phyloP scores from a whole-genome alignment of 768 basidiomycete genomes.

The Chalciporus chontae region DNA sequence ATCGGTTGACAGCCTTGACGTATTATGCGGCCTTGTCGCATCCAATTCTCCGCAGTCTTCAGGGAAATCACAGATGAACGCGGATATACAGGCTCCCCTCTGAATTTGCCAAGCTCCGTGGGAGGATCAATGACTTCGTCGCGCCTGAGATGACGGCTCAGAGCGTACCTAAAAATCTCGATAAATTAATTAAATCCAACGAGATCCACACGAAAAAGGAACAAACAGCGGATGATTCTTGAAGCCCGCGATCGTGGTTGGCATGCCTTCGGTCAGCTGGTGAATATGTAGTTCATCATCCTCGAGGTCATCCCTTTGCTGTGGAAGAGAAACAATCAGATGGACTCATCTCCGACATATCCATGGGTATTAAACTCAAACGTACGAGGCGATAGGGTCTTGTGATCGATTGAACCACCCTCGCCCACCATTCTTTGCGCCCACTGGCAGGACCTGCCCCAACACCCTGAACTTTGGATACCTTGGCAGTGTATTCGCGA shows the following conservation, averaged over 20 bases:
- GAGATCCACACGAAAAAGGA: constrained; percentile 2
- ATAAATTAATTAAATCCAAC: constrained; percentile 1
- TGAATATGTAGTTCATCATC: constrained; percentile 80
- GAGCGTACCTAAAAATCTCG: constrained; percentile 59
- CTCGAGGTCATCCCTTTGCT: constrained; percentile 93
- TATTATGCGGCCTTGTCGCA: constrained; percentile 78
- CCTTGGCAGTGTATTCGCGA: constrained; percentile 72
- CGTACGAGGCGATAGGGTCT: constrained; percentile 82
- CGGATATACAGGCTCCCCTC: constrained; percentile 89
- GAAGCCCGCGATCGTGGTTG: constrained; percentile 84
- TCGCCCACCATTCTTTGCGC: constrained; percentile 84
- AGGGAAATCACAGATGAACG: constrained; percentile 79
- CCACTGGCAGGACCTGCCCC: constrained; percentile 46
- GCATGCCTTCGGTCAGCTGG: constrained; percentile 89
- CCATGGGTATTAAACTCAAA: constrained; percentile 14
- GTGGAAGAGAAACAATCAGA: constrained; percentile 6
- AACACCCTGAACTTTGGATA: constrained; percentile 72
- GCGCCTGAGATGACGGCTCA: constrained; percentile 82
- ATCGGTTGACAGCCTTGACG: constrained; percentile 76
- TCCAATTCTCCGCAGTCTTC: constrained; percentile 93
- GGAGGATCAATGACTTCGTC: constrained; percentile 82
- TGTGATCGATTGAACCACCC: constrained; percentile 55
- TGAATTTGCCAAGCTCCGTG: constrained; percentile 85
- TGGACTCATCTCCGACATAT: constrained; percentile 16
- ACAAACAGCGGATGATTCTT: constrained; percentile 91